Evolutionary conservation across 1,284 basidiomycete species (phyloP).

Genomic region (Takashimella tepidaria): DNA sequence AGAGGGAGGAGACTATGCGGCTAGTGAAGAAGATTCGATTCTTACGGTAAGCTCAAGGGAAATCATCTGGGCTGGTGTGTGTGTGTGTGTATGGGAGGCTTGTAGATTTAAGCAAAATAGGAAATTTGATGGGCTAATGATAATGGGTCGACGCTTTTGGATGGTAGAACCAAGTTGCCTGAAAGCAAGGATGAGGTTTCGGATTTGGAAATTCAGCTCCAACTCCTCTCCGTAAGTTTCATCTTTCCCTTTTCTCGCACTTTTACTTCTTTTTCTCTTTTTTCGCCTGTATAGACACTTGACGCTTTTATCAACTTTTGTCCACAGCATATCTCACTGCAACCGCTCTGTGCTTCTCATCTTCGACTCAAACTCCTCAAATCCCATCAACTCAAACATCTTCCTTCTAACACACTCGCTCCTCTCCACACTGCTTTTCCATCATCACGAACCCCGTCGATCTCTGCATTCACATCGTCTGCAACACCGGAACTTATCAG

Average conservation of each 20-base stretch:
- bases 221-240: conserved; percentile 58
- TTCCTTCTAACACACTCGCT: conserved; percentile 46
- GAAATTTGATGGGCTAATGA: too few relatives aligned
- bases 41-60: conserved; percentile 51
- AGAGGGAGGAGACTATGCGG: conserved; percentile 75
- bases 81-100: neutral
- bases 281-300: too few relatives aligned
- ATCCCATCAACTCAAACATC: conserved; percentile 52
- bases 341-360: conserved; percentile 59
- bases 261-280: neutral
- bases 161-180: too few relatives aligned
- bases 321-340: conserved; percentile 61
- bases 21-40: conserved; percentile 75
- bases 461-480: conserved; percentile 24
- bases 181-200: conserved; percentile 48
- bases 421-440: conserved; percentile 10
- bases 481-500: conserved; percentile 51
- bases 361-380: conserved; percentile 69
- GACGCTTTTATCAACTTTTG: neutral
- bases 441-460: conserved; percentile 3
- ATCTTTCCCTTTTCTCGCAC: neutral
- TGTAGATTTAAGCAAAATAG: neutral
- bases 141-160: too few relatives aligned
- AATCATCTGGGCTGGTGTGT: neutral
- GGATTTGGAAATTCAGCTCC: conserved; percentile 61